phyloP scores from a whole-genome alignment of 345 rosid species.

The Rhodamnia argentea region DNA sequence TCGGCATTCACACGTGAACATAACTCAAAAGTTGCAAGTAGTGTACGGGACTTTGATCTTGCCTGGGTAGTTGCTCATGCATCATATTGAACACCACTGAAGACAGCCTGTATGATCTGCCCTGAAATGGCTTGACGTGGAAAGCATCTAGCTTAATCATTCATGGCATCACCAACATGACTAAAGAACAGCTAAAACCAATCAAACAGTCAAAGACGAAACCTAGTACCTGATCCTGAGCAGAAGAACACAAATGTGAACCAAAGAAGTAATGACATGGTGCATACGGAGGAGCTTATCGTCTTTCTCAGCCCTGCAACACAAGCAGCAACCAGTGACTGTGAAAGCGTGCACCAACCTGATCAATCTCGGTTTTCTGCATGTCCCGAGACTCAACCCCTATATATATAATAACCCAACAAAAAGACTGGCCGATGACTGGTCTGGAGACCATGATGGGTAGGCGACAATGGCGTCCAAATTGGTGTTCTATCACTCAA shows the following conservation, averaged over 20 bases:
- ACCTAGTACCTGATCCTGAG: not conserved
- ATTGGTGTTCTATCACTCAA: not conserved
- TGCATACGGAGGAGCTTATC: not conserved
- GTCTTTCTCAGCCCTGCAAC: not conserved
- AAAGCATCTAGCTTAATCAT: not conserved
- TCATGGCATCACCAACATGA: not conserved
- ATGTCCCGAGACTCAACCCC: not conserved
- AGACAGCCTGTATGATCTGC: not conserved
- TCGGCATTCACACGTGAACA: not conserved
- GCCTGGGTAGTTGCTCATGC: constrained; percentile 3
- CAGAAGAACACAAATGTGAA: not conserved
- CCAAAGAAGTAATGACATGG: not conserved
- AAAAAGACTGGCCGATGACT: not conserved
- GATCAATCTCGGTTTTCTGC: not conserved
- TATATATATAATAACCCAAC: constrained; percentile 1
- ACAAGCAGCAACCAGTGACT: not conserved
- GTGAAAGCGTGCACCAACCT: not conserved
- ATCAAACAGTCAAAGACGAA: not conserved
- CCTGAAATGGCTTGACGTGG: not conserved
- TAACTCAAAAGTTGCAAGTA: not conserved
- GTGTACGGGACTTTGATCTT: not conserved
- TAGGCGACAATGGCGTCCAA: not conserved
- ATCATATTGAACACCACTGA: not conserved
- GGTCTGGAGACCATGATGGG: not conserved
- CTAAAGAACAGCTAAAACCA: not conserved